Conservation (phyloP, 139 green algal species). For the Chlorella sp. region DNA sequence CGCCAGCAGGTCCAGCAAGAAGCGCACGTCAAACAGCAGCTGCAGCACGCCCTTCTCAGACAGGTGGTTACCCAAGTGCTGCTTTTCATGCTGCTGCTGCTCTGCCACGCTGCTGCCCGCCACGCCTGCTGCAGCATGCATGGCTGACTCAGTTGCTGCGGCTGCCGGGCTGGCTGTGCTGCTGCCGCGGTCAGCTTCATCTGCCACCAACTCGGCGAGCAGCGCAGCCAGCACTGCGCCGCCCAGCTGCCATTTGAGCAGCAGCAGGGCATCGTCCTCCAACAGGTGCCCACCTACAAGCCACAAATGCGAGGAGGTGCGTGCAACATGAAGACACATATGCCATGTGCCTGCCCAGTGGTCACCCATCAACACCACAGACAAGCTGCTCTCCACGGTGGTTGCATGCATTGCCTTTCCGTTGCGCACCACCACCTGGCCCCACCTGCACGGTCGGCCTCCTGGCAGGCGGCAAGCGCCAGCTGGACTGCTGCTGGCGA, state of each 20-base stretch:
- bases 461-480: constrained; percentile 62
- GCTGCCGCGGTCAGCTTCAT: background rate
- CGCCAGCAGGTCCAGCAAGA: constrained; percentile 79
- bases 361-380: no score
- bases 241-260: constrained; percentile 81
- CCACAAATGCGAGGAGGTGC: no score
- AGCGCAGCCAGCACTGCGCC: constrained; percentile 46
- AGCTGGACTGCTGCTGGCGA: constrained; percentile 63
- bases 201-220: constrained; percentile 4
- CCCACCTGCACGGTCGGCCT: constrained; percentile 68
- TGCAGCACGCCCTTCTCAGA: constrained; percentile 92
- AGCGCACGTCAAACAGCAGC: constrained; percentile 90
- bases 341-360: no score
- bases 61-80: constrained; percentile 26
- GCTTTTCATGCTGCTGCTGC: background rate
- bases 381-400: no score
- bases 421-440: no score
- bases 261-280: constrained; percentile 66
- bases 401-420: no score
- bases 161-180: background rate
- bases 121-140: no score
- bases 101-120: no score
- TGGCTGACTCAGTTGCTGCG: background rate
- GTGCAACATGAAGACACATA: no score
- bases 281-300: constrained; percentile 69